Evolutionary conservation across 345 rosid genomes (phyloP), one percentile per base, ranked within the genome.

Genomic region (Luvunga scandens): DNA sequence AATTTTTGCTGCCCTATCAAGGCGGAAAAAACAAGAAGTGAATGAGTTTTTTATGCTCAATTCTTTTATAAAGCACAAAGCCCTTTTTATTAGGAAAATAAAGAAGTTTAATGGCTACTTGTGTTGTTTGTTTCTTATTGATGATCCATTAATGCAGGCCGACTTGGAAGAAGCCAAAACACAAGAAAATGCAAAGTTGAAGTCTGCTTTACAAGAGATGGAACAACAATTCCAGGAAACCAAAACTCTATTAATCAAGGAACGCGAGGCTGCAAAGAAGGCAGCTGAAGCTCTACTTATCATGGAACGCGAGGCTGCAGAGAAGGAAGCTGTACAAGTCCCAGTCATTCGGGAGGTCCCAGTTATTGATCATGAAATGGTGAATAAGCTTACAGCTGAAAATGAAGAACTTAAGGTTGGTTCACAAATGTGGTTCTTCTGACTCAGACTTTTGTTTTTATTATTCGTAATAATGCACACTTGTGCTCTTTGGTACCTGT

Each of bases 361-460:
- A 14, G 89, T 89, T 64, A 82, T 86, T 76, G 92, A 91, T 84
- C 81, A 83, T 79, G 97, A 83, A 61, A 79, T 85, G 84, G 82
- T 79, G 85, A 85, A 90, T 71, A 91, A 88, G 78, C 91, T 92
- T 63, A 80, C 85, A 34, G 81, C 85, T 59, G 99, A 96, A 89
- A 96, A 90, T 87, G 93, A 94, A 84, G 86, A 90, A 81, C 93
- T 96, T 73, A 94, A 92, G 95, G 98, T 89, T 73, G 80, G 76
- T 74, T 61, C 71, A 33, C 69, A 30, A 22, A 13, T 50, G 50
- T 81, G 74, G 66, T 64, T 39, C 38, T 79, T 81, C 22, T 71
- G 7, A 38, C 59, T 78, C 28, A 64, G 69, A 61, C 28, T 55
- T 57, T 77, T 77, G 33, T 12, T 66, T 63, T 28, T 61, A 33